A percentile compares a stretch with the other conserved stretches of the same genome.
Evolutionary conservation across 2,329 filamentous ascomycete genomes (phyloP).

Genomic region (Lasiodiplodia gonubiensis): DNA sequence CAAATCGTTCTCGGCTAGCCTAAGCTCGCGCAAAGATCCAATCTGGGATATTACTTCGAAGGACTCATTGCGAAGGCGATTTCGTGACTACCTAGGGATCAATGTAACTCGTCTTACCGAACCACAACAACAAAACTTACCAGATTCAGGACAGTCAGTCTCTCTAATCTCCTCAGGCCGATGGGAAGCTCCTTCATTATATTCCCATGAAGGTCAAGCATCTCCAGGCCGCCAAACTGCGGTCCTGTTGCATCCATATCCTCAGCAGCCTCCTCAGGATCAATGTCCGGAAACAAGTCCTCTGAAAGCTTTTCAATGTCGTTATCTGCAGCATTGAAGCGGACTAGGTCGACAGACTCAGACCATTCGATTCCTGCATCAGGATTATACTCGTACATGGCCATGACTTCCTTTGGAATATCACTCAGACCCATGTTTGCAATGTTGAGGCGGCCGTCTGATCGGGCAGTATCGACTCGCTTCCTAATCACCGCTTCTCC

Average conservation of each 20-base stretch:
- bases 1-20: conserved; percentile 77
- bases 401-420: conserved; percentile 81
- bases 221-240: conserved; percentile 82
- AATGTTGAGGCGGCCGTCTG: conserved; percentile 84
- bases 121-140: conserved; percentile 54
- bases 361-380: conserved; percentile 78
- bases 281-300: conserved; percentile 75
- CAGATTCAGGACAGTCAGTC: conserved; percentile 82
- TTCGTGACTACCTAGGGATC: conserved; percentile 68
- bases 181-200: conserved; percentile 72
- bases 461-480: conserved; percentile 73
- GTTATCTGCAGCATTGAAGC: conserved; percentile 88
- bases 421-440: conserved; percentile 79
- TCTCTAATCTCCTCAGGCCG: conserved; percentile 74
- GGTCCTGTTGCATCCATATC: conserved; percentile 71
- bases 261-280: conserved; percentile 59
- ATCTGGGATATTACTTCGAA: conserved; percentile 79
- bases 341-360: conserved; percentile 84
- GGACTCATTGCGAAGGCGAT: conserved; percentile 74
- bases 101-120: conserved; percentile 8
- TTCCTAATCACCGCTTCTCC: conserved; percentile 72
- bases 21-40: conserved; percentile 74
- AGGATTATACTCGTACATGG: conserved; percentile 85
- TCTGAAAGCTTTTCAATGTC: conserved; percentile 78
- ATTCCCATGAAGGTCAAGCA: conserved; percentile 87